Evolutionary conservation across 768 basidiomycete genomes (phyloP).

Genomic region (Collybia nuda): DNA sequence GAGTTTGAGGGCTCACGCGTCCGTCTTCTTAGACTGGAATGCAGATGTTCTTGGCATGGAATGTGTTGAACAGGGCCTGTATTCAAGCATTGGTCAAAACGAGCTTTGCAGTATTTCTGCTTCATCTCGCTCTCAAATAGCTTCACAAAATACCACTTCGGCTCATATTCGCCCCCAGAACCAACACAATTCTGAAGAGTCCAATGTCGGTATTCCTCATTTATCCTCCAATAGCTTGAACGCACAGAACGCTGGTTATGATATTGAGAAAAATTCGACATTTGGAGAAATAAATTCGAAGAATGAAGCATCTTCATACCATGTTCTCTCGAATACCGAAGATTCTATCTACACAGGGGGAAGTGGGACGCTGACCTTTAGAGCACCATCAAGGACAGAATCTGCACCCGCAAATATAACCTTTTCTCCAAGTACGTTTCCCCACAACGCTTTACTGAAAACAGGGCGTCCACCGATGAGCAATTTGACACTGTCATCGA

Average conservation of each 20-base stretch:
- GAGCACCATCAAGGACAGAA: conserved; percentile 10
- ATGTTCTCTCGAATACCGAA: not conserved
- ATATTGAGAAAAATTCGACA: too few species aligned
- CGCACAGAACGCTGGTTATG: too few species aligned
- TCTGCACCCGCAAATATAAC: conserved; percentile 8
- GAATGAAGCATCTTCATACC: not conserved
- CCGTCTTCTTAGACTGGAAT: conserved; percentile 51
- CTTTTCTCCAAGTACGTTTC: not conserved
- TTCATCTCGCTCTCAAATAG: too few species aligned
- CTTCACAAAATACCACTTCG: not conserved
- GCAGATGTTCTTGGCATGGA: conserved; percentile 30
- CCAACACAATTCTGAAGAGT: conserved; percentile 3
- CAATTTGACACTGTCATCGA: too few species aligned
- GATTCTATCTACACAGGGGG: not conserved
- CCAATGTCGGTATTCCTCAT: conserved; percentile 13
- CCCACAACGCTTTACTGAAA: too few species aligned
- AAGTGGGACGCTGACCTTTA: conserved; percentile 1
- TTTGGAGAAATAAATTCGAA: too few species aligned
- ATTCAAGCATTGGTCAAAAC: not conserved
- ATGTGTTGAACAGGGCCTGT: conserved; percentile 8
- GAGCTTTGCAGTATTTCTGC: not conserved
- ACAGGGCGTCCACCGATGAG: too few species aligned
- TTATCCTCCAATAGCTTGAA: conserved; percentile 1
- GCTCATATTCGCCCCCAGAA: not conserved
- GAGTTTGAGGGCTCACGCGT: conserved; percentile 55